phyloP scores from a whole-genome alignment of 805 yeast species.

The Pichia paraexigua region DNA sequence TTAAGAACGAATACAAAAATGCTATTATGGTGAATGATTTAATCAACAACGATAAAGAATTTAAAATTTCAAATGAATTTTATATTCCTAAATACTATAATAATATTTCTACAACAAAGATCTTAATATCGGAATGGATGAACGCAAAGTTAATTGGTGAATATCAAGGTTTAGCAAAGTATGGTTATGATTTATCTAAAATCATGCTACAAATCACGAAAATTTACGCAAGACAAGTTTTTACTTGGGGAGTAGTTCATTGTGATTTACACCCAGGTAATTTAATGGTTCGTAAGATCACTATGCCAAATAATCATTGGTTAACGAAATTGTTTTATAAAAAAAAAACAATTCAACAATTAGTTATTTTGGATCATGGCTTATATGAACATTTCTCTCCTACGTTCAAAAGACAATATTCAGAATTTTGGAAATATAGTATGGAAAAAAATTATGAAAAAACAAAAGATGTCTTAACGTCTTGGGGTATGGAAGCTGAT shows the following conservation, averaged over 20 bases:
- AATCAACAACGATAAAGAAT: slow-evolving; percentile 36
- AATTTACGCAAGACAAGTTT: slow-evolving; percentile 51
- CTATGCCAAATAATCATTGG: slow-evolving; percentile 4
- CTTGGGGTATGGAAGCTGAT: slow-evolving; percentile 66
- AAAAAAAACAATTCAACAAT: slow-evolving; percentile 35
- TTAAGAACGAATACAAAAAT: slow-evolving; percentile 48
- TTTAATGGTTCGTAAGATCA: slow-evolving; percentile 41
- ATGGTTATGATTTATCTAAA: slow-evolving; percentile 31
- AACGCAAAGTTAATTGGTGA: slow-evolving; percentile 57
- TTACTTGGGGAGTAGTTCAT: slow-evolving; percentile 60
- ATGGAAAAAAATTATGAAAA: slow-evolving; percentile 44
- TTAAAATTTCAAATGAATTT: slow-evolving; percentile 29
- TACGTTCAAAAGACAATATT: slow-evolving; percentile 47
- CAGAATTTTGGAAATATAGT: slow-evolving; percentile 54
- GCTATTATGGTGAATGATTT: slow-evolving; percentile 32
- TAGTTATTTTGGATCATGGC: slow-evolving; percentile 72
- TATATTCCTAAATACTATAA: slow-evolving; percentile 49
- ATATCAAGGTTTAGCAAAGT: slow-evolving; percentile 33
- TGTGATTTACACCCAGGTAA: slow-evolving; percentile 84
- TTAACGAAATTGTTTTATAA: slow-evolving; percentile 9
- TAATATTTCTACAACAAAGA: slow-evolving; percentile 39
- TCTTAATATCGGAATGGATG: slow-evolving; percentile 67
- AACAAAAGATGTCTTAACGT: slow-evolving; percentile 38
- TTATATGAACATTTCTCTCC: slow-evolving; percentile 49
- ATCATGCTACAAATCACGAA: slow-evolving; percentile 45